Evolutionary conservation across 2,329 filamentous ascomycete species (phyloP).

Genomic region (Colletotrichum plurivorum): DNA sequence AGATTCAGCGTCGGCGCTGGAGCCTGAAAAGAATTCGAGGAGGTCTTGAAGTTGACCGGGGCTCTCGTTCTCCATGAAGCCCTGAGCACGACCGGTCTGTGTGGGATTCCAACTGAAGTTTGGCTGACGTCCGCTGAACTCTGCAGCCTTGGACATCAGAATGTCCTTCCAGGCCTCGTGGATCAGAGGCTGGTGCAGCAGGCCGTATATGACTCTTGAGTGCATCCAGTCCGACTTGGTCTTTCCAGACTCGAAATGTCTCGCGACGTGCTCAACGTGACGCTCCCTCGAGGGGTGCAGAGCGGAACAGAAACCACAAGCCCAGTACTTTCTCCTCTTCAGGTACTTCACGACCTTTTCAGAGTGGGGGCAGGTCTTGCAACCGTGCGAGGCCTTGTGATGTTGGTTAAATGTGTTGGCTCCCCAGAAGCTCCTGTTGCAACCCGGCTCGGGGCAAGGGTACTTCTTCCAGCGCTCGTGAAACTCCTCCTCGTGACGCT

Average conservation of each 20-base stretch:
- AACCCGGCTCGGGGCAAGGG: slow-evolving; percentile 73
- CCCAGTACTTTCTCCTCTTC: slow-evolving; percentile 76
- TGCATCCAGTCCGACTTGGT: slow-evolving; percentile 78
- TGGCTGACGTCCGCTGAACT: slow-evolving; percentile 68
- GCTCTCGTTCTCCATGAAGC: slow-evolving; percentile 73
- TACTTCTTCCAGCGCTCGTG: slow-evolving; percentile 79
- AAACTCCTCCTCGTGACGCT: slow-evolving; percentile 78
- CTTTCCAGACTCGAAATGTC: slow-evolving; percentile 75
- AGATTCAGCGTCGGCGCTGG: slow-evolving; percentile 68
- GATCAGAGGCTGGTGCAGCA: slow-evolving; percentile 76
- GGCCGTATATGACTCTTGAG: slow-evolving; percentile 76
- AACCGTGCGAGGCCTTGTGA: slow-evolving; percentile 75
- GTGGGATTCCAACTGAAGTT: slow-evolving; percentile 74
- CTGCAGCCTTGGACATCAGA: slow-evolving; percentile 66
- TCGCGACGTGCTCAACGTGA: slow-evolving; percentile 77
- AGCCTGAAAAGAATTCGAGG: slow-evolving; percentile 74
- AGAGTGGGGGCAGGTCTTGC: slow-evolving; percentile 75
- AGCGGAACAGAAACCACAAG: slow-evolving; percentile 77
- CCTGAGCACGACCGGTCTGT: slow-evolving; percentile 69
- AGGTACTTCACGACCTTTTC: slow-evolving; percentile 75
- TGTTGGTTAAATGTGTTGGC: slow-evolving; percentile 79
- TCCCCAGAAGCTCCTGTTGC: slow-evolving; percentile 78
- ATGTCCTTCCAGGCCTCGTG: slow-evolving; percentile 73
- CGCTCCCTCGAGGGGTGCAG: slow-evolving; percentile 75
- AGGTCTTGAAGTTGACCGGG: slow-evolving; percentile 75